Conservation (phyloP, 2,329 filamentous ascomycete genomes). For the Xylaria sp. region DNA sequence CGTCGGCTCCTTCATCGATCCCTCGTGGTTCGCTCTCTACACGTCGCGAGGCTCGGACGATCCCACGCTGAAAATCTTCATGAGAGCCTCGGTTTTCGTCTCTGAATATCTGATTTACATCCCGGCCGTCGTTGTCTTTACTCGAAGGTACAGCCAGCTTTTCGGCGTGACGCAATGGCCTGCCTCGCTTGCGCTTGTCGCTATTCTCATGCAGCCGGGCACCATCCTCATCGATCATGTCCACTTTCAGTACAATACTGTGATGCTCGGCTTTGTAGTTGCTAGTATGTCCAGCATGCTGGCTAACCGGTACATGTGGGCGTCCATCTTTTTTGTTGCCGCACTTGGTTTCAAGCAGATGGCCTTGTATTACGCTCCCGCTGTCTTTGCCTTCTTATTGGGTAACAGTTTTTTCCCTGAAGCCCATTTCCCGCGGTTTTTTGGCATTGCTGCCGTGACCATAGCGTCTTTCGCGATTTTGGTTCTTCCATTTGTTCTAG, state of each 20-base stretch:
- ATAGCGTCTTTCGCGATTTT: slow-evolving; percentile 77
- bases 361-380: slow-evolving; percentile 96
- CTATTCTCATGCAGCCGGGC: slow-evolving; percentile 90
- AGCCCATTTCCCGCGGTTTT: slow-evolving; percentile 72
- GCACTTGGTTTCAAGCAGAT: slow-evolving; percentile 99
- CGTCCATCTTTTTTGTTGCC: slow-evolving; percentile 90
- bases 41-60: slow-evolving; percentile 85
- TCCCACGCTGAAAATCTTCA: slow-evolving; percentile 86
- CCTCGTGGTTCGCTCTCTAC: slow-evolving; percentile 87
- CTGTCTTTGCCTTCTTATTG: slow-evolving; percentile 89
- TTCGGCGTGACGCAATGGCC: slow-evolving; percentile 85
- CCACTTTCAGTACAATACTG: slow-evolving; percentile 94
- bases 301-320: slow-evolving; percentile 85
- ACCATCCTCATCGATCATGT: slow-evolving; percentile 89
- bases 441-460: slow-evolving; percentile 81
- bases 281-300: slow-evolving; percentile 90
- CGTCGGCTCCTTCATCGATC: slow-evolving; percentile 81
- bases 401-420: slow-evolving; percentile 84
- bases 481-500: slow-evolving; percentile 78
- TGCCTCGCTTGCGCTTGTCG: slow-evolving; percentile 83
- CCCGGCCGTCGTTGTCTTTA: slow-evolving; percentile 85
- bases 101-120: slow-evolving; percentile 93
- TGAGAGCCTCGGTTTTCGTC: slow-evolving; percentile 89
- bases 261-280: slow-evolving; percentile 93
- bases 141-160: slow-evolving; percentile 80